Base-by-base conservation (phyloP, 2,329 filamentous ascomycete genomes). In the Colletotrichum sp. region DNA sequence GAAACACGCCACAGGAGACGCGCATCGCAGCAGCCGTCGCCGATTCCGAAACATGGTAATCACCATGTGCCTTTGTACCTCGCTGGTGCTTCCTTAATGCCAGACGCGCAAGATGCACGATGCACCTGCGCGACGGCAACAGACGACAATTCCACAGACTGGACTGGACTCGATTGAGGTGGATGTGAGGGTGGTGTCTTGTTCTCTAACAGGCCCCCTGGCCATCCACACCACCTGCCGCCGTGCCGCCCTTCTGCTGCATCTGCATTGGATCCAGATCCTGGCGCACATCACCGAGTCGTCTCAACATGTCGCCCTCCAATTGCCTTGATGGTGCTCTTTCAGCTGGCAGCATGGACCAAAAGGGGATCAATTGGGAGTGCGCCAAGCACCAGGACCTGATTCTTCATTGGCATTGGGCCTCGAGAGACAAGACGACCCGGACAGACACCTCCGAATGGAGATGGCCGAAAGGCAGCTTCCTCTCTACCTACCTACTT, bases 271-370 rank as follows among this genome's bases (percentile, higher is more conserved):
- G 39, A 18, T 26, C 32, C 69, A 64, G 24, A 75, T 67, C 72
- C 72, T 72, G 69, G 72, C 69, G 63, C 72, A 67, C 60, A 74
- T 74, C 67, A 72, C 52, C 63, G 24, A 39, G 30, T 63, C 30
- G 55, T 59, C 39, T 55, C 55, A 67, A 67, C 39, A 55, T 21
- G 30, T 24, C 30, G 16, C 21, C 21, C 15, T 16, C 43, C 30
- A 57, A 71, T 59, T 24, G 21, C 21, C 26, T 59, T 36, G 60
- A 7, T 36, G 60, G 26, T 63, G 60, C 26, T 63, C n/a, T 34
- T 21, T 39, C 32, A 64, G 60, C n/a, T 64, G 60, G 60, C 30
- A 18, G 32, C 30, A 64, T 26, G 18, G 15, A 16, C 30, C 60
- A n/a, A 6, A 64, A 64, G 24, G 18, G 32, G 30, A 64, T 64